Evolutionary conservation across 345 rosid species (phyloP).

Genomic region (Odontarrhena argentea): DNA sequence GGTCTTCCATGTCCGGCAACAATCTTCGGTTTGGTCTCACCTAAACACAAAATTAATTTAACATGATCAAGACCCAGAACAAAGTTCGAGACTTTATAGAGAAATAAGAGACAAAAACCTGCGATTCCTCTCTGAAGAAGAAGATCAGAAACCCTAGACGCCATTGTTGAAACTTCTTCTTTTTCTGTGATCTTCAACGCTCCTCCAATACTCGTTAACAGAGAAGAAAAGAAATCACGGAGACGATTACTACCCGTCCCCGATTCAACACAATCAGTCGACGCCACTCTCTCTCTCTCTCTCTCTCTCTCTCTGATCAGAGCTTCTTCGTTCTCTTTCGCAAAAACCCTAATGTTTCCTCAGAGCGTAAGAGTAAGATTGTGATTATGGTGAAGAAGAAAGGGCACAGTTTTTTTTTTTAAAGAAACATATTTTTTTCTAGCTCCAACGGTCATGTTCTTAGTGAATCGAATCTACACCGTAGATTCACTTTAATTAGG

Average conservation of each 20-base stretch:
- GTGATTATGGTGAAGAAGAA: background rate
- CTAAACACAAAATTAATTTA: conserved; percentile 27
- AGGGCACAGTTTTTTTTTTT: conserved; percentile 2
- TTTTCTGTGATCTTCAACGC: conserved; percentile 49
- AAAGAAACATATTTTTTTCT: background rate
- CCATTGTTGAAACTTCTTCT: conserved; percentile 47
- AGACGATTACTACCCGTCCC: conserved; percentile 63
- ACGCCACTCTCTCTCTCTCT: conserved; percentile 53
- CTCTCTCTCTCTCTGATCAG: background rate
- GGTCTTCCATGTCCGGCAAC: conserved; percentile 52
- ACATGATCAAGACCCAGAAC: background rate
- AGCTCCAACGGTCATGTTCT: conserved; percentile 24
- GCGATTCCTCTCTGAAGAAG: conserved; percentile 35
- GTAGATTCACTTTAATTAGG: background rate
- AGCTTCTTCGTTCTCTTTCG: background rate
- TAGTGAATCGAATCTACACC: background rate
- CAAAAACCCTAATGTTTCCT: background rate
- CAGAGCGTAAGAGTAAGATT: background rate
- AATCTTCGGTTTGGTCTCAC: conserved; percentile 56
- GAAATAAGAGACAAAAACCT: conserved; percentile 36
- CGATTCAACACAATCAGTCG: conserved; percentile 43
- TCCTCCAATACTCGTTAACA: conserved; percentile 58
- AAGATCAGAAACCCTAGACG: conserved; percentile 44
- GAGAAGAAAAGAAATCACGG: conserved; percentile 61
- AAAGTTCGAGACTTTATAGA: background rate